A percentile compares a stretch with the other conserved stretches of the same genome.
These are phyloP conservation scores for Urostyla sp. DNA, from an alignment of 73 alveolate genomes.

Conservation along the genomic window DNA sequence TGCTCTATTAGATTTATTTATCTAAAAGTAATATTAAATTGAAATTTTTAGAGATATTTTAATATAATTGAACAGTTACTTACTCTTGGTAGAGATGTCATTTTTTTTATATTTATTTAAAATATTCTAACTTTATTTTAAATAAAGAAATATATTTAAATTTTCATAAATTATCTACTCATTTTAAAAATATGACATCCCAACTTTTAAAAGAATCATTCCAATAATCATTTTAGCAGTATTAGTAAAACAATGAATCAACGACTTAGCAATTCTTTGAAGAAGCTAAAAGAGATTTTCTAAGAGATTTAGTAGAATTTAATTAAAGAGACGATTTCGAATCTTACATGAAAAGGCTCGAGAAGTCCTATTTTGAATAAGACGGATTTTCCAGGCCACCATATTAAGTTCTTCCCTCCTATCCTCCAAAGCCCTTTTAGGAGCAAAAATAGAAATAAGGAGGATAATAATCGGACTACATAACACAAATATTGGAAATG, in stretches of 20 bases:
- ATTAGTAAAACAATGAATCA: too few relatives aligned
- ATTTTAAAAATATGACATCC: too few relatives aligned
- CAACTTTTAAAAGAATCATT: too few relatives aligned
- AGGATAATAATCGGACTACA: constrained; percentile 8
- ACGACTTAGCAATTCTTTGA: too few relatives aligned
- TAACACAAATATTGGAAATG: constrained; percentile 12
- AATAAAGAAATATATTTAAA: neutral
- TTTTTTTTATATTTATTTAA: neutral
- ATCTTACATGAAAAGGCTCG: constrained; percentile 28
- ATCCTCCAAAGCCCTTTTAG: constrained; percentile 54
- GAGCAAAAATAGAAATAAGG: neutral
- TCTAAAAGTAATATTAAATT: neutral
- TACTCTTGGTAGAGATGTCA: constrained; percentile 49
- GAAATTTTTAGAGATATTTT: neutral
- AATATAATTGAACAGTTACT: too few relatives aligned
- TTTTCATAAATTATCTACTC: too few relatives aligned
- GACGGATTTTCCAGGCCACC: constrained; percentile 8
- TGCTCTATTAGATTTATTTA: neutral
- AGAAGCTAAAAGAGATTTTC: constrained; percentile 26
- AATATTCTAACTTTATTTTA: neutral
- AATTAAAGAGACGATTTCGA: constrained; percentile 48
- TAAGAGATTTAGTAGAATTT: constrained; percentile 40
- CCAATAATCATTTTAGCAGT: too few relatives aligned
- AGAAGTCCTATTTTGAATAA: constrained; percentile 16
- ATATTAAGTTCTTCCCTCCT: constrained; percentile 25